Evolutionary conservation across 2,329 filamentous ascomycete species (phyloP).

Genomic region (Pseudogymnoascus sp.): DNA sequence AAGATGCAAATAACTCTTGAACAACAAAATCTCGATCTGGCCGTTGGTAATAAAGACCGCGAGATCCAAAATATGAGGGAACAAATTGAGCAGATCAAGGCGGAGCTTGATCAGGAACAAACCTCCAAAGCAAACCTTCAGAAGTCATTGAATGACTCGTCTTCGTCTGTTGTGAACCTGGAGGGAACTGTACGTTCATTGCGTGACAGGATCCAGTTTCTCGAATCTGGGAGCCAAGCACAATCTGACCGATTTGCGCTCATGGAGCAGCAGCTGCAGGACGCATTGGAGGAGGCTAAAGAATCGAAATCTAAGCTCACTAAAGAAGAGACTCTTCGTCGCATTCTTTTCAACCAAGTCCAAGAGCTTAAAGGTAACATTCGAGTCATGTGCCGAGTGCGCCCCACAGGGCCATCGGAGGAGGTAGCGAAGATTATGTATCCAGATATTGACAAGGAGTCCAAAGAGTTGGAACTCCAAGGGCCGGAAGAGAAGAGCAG

Average conservation of each 20-base stretch:
- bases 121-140: slow-evolving; percentile 32
- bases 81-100: slow-evolving; percentile 39
- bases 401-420: slow-evolving; percentile 62
- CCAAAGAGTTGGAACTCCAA: slow-evolving; percentile 76
- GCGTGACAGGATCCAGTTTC: slow-evolving; percentile 75
- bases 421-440: slow-evolving; percentile 68
- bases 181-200: slow-evolving; percentile 71
- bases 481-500: slow-evolving; percentile 80
- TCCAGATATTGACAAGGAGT: slow-evolving; percentile 72
- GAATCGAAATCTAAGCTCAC: slow-evolving; percentile 73
- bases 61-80: slow-evolving; percentile 45
- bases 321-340: slow-evolving; percentile 80
- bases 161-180: slow-evolving; percentile 55
- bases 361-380: slow-evolving; percentile 98
- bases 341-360: slow-evolving; percentile 94
- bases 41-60: slow-evolving; percentile 39
- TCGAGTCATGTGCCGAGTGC: slow-evolving; percentile 92
- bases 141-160: slow-evolving; percentile 49
- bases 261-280: slow-evolving; percentile 72
- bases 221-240: slow-evolving; percentile 82
- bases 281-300: slow-evolving; percentile 63
- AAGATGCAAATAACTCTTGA: slow-evolving; percentile 44
- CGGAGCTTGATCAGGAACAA: slow-evolving; percentile 56
- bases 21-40: slow-evolving; percentile 28
- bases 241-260: slow-evolving; percentile 79